These are phyloP conservation scores for Immersiella caudata DNA, from an alignment of 495 filamentous ascomycete species.

Conservation along the genomic window DNA sequence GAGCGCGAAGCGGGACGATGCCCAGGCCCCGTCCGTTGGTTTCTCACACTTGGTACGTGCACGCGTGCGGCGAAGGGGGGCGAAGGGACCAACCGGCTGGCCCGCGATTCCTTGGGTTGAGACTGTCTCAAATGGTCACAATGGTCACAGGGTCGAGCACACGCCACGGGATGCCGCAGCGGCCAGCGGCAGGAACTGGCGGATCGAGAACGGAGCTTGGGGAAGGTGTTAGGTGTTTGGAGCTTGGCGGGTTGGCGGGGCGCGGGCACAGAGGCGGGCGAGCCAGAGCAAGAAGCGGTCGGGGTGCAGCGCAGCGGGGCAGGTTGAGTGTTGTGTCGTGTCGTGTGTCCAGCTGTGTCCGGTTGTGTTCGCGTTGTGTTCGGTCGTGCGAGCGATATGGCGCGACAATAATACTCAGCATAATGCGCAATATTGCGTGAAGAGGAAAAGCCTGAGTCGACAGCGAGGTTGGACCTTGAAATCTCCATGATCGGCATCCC, in stretches of 20 bases:
- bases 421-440: background rate
- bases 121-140: slow-evolving; percentile 30
- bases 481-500: slow-evolving; percentile 21
- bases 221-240: background rate
- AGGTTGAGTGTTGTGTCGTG: background rate
- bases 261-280: background rate
- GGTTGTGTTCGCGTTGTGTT: background rate
- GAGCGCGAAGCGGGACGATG: background rate
- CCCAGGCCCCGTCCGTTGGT: background rate
- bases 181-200: background rate
- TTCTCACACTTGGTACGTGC: background rate
- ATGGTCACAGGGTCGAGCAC: slow-evolving; percentile 16
- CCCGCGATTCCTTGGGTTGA: slow-evolving; percentile 18
- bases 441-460: slow-evolving; percentile 8
- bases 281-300: background rate
- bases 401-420: background rate
- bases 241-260: background rate
- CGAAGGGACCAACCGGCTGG: slow-evolving; percentile 14
- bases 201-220: background rate
- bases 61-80: slow-evolving; percentile 9
- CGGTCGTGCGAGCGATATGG: background rate
- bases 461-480: slow-evolving; percentile 10
- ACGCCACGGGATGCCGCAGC: slow-evolving; percentile 16
- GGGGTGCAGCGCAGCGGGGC: background rate
- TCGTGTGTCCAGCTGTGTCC: background rate